These are phyloP conservation scores for Excoecaria cochinchinensis DNA, from an alignment of 345 rosid species.

Conservation along the genomic window DNA sequence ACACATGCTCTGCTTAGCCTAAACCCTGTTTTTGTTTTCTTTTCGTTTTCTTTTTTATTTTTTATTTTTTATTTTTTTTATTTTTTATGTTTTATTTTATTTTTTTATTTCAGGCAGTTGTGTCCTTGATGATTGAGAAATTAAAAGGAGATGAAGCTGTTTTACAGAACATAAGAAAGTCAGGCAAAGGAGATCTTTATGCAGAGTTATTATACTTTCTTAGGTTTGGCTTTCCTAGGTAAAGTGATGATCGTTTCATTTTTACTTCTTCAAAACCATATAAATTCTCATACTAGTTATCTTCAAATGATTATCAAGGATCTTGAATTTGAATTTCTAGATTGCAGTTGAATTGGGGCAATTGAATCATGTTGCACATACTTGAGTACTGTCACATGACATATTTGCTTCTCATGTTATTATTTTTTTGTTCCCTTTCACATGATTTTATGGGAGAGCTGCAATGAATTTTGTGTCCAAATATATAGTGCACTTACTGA, in stretches of 20 bases:
- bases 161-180: conserved; percentile 57
- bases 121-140: conserved; percentile 59
- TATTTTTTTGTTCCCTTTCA: background rate
- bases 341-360: background rate
- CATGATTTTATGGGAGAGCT: background rate
- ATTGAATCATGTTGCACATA: background rate
- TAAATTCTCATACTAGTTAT: conserved; percentile 7
- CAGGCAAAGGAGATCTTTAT: conserved; percentile 83
- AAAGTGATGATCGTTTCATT: conserved; percentile 1
- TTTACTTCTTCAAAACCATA: background rate
- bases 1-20: conserved; percentile 6
- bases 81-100: too few relatives aligned
- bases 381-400: background rate
- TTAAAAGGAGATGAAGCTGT: conserved; percentile 57
- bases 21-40: background rate
- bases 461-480: background rate
- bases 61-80: too few relatives aligned
- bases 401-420: background rate
- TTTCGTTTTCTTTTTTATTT: too few relatives aligned
- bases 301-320: background rate
- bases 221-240: conserved; percentile 56
- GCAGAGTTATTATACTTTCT: conserved; percentile 69
- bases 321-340: conserved; percentile 12
- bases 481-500: background rate
- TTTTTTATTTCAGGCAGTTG: conserved; percentile 43